A percentile compares a stretch with the other conserved stretches of the same genome.
Conservation (phyloP, 2,329 filamentous ascomycete genomes). For the Penicillium corylophilum region DNA sequence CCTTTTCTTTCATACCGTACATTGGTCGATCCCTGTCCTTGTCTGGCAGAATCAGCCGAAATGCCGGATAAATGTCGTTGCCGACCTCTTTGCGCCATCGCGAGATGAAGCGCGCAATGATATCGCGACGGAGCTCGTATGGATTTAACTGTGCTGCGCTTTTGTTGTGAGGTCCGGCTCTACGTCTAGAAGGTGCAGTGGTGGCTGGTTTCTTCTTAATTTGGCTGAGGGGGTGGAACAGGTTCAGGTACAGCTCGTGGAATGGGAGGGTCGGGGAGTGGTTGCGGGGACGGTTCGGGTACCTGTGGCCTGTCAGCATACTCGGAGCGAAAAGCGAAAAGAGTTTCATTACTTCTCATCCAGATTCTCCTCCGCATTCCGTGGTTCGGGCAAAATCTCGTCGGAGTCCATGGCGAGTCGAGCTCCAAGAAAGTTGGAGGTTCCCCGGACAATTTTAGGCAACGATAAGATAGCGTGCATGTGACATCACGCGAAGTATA, state of each 20-base stretch:
- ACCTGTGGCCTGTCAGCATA: conserved; percentile 50
- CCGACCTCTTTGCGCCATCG: conserved; percentile 88
- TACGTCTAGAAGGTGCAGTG: conserved; percentile 54
- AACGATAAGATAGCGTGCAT: conserved; percentile 29
- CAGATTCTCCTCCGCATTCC: conserved; percentile 26
- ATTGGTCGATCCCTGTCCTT: conserved; percentile 90
- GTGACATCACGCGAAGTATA: conserved; percentile 24
- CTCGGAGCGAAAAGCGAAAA: background rate
- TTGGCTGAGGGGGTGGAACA: conserved; percentile 80
- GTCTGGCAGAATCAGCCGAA: conserved; percentile 87
- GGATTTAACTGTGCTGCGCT: conserved; percentile 57
- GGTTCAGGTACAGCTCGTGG: conserved; percentile 68
- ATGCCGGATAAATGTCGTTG: conserved; percentile 86
- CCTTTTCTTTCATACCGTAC: conserved; percentile 91
- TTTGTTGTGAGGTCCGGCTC: conserved; percentile 59
- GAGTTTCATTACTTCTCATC: conserved; percentile 30
- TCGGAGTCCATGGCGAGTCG: conserved; percentile 30
- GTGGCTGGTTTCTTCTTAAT: conserved; percentile 71
- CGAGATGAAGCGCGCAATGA: conserved; percentile 82
- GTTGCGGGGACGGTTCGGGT: conserved; percentile 79
- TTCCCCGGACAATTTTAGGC: conserved; percentile 24
- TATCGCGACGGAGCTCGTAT: conserved; percentile 73
- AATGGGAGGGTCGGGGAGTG: conserved; percentile 77
- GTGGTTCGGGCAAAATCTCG: conserved; percentile 19
- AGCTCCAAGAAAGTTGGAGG: conserved; percentile 1